A percentile compares a stretch with the other conserved stretches of the same genome.
Evolutionary conservation across 305 asterid genomes (phyloP).

Genomic region (Ilex paraguariensis): DNA sequence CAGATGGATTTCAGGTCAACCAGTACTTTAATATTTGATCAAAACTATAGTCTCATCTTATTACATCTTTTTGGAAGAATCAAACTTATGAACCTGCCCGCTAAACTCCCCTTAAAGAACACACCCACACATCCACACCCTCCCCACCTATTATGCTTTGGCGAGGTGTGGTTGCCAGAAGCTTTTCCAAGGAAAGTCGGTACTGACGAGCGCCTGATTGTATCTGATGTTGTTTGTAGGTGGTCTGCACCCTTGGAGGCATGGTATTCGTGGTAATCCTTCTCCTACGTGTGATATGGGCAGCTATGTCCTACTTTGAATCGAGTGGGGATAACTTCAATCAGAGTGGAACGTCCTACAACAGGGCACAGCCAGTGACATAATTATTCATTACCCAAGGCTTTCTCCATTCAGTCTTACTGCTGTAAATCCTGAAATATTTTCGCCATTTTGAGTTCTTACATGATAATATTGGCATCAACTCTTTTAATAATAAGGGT

Average conservation of each 20-base stretch:
- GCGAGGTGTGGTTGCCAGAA: neutral
- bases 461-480: too few species aligned
- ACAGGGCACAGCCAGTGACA: slow-evolving; percentile 18
- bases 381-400: neutral
- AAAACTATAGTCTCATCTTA: too few species aligned
- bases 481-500: too few species aligned
- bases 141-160: neutral
- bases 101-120: too few species aligned
- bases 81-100: too few species aligned
- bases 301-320: slow-evolving; percentile 27
- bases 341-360: slow-evolving; percentile 19
- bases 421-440: too few species aligned
- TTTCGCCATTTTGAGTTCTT: too few species aligned
- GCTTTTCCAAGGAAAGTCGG: neutral
- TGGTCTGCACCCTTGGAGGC: slow-evolving; percentile 37
- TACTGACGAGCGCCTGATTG: neutral
- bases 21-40: too few species aligned
- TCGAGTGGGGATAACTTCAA: slow-evolving; percentile 12
- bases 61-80: too few species aligned
- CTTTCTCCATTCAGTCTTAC: too few species aligned
- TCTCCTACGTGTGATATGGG: slow-evolving; percentile 26
- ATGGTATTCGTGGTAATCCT: slow-evolving; percentile 27
- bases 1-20: neutral
- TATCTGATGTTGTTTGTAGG: slow-evolving; percentile 12
- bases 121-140: too few species aligned